A percentile compares a stretch with the other conserved stretches of the same genome.
Conservation (phyloP, 2,329 filamentous ascomycete species). For the Hymenoscyphus linearis region DNA sequence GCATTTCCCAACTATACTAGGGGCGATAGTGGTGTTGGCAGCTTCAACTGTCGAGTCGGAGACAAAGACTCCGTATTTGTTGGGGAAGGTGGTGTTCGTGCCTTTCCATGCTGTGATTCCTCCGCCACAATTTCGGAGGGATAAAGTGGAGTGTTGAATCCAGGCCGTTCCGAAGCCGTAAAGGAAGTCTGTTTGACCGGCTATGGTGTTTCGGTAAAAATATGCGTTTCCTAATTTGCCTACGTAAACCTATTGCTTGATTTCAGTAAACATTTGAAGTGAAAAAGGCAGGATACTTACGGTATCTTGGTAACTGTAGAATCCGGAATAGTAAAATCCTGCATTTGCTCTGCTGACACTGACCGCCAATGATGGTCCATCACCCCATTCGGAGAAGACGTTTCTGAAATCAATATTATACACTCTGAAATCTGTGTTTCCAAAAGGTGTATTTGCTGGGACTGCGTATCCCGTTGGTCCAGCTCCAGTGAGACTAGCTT, state of each 20-base stretch:
- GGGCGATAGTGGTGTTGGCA: slow-evolving; percentile 41
- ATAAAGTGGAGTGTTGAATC: slow-evolving; percentile 48
- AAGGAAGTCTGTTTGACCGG: slow-evolving; percentile 63
- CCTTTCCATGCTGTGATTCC: slow-evolving; percentile 68
- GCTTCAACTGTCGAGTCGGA: slow-evolving; percentile 48
- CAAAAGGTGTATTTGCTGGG: slow-evolving; percentile 55
- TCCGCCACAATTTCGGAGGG: slow-evolving; percentile 56
- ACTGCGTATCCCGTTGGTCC: slow-evolving; percentile 59
- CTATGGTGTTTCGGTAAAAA: slow-evolving; percentile 55
- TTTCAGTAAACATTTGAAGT: not conserved
- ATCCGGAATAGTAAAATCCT: slow-evolving; percentile 61
- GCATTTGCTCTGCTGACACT: slow-evolving; percentile 59
- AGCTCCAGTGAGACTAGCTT: slow-evolving; percentile 55
- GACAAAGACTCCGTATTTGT: slow-evolving; percentile 65
- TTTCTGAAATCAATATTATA: slow-evolving; percentile 66
- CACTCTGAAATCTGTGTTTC: slow-evolving; percentile 55
- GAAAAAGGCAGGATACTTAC: slow-evolving; percentile 30
- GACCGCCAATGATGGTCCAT: slow-evolving; percentile 55
- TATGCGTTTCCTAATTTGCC: slow-evolving; percentile 63
- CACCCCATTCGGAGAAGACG: slow-evolving; percentile 43
- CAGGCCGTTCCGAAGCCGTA: slow-evolving; percentile 53
- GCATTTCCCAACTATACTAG: slow-evolving; percentile 37
- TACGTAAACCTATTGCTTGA: slow-evolving; percentile 46
- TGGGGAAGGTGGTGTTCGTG: slow-evolving; percentile 58
- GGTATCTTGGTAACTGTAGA: slow-evolving; percentile 66